Evolutionary conservation across 768 basidiomycete species (phyloP).

Genomic region (Rhodocollybia butyracea): DNA sequence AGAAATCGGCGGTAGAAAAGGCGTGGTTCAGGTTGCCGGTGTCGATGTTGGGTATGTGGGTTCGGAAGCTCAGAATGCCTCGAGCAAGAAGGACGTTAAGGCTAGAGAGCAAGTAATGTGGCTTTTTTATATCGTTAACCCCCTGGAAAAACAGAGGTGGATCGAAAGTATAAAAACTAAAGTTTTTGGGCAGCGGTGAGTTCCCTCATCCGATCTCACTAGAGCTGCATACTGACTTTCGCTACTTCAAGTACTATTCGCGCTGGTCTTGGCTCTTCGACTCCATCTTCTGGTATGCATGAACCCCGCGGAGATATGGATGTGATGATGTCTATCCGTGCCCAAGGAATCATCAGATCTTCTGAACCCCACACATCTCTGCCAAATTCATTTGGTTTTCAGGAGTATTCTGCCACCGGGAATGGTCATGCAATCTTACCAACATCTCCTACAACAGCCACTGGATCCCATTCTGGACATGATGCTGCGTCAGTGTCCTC

Average conservation of each 20-base stretch:
- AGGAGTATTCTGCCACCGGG: constrained; percentile 15
- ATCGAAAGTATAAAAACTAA: constrained; percentile 70
- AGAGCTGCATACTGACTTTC: constrained; percentile 6
- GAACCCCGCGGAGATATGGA: constrained; percentile 82
- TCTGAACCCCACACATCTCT: constrained; percentile 11
- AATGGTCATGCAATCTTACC: constrained; percentile 25
- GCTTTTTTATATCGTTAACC: constrained; percentile 65
- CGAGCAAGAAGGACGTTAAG: constrained; percentile 35
- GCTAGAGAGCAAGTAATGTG: constrained; percentile 54
- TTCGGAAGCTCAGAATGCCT: constrained; percentile 35
- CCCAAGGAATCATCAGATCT: constrained; percentile 51
- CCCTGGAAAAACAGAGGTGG: constrained; percentile 68
- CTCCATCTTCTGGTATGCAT: constrained; percentile 32
- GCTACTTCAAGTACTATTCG: constrained; percentile 57
- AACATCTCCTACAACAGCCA: constrained; percentile 39
- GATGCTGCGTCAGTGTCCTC: constrained; percentile 35
- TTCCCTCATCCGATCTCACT: not conserved
- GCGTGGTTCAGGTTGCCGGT: constrained; percentile 69
- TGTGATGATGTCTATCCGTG: constrained; percentile 77
- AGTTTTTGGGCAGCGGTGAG: constrained; percentile 68
- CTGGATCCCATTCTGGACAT: constrained; percentile 33
- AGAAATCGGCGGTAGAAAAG: constrained; percentile 32
- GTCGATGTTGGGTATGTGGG: constrained; percentile 50
- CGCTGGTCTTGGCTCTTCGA: constrained; percentile 49
- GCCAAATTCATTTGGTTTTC: constrained; percentile 18